Conservation (phyloP, 768 basidiomycete genomes). For the Pleurotus cornucopiae region DNA sequence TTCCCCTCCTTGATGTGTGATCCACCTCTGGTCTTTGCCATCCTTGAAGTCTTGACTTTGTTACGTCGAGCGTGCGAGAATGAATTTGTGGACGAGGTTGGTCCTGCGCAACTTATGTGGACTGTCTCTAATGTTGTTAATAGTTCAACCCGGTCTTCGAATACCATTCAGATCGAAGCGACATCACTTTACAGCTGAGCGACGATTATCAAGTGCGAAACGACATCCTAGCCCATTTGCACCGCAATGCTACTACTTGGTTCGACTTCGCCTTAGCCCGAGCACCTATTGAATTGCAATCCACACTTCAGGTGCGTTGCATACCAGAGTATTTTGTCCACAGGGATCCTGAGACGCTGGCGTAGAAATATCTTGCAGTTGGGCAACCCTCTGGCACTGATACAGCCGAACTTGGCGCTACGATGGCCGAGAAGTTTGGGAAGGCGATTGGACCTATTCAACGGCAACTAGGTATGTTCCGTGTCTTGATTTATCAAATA, state of each 20-base stretch:
- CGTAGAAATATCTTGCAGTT: constrained; percentile 84
- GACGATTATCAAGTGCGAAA: constrained; percentile 86
- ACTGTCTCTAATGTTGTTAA: neutral
- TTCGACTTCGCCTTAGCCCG: constrained; percentile 82
- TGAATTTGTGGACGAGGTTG: constrained; percentile 86
- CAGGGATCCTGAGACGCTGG: constrained; percentile 2
- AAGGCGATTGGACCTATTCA: constrained; percentile 77
- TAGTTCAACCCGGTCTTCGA: constrained; percentile 88
- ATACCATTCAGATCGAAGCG: constrained; percentile 74
- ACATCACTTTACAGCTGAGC: constrained; percentile 72
- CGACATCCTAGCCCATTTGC: constrained; percentile 74
- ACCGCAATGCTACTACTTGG: constrained; percentile 76
- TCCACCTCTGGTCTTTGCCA: constrained; percentile 77
- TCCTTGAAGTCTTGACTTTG: constrained; percentile 88
- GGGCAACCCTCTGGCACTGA: constrained; percentile 71
- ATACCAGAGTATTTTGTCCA: neutral
- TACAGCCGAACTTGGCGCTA: constrained; percentile 86
- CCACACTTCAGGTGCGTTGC: constrained; percentile 74
- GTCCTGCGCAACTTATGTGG: constrained; percentile 12
- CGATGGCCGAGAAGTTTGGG: constrained; percentile 82
- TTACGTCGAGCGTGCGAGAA: constrained; percentile 86
- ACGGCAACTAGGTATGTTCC: constrained; percentile 62
- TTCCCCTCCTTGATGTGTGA: constrained; percentile 97
- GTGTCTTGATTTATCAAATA: neutral
- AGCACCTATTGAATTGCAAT: constrained; percentile 89